Conservation (phyloP, 306 rosid genomes). For the Prunus salicina region DNA sequence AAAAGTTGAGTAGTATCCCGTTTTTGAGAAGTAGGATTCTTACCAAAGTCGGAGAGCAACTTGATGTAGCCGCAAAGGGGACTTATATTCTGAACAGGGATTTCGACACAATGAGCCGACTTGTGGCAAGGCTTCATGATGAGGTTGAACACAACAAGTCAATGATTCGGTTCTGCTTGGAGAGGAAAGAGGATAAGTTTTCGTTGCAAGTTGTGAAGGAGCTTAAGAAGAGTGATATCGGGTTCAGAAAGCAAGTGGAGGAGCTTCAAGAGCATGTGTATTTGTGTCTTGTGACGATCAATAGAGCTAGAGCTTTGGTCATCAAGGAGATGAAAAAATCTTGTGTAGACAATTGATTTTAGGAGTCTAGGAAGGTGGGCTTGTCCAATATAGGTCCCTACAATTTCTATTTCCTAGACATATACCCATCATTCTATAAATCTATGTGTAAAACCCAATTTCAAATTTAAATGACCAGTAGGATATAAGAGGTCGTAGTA, state of each 20-base stretch:
- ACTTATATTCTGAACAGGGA: slow-evolving; percentile 51
- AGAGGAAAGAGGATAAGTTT: slow-evolving; percentile 36
- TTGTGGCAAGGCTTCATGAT: slow-evolving; percentile 41
- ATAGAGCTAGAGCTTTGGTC: slow-evolving; percentile 46
- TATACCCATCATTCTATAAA: too few species aligned
- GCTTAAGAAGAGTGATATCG: slow-evolving; percentile 37
- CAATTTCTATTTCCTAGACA: too few species aligned
- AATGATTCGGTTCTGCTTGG: slow-evolving; percentile 46
- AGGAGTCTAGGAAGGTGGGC: background rate
- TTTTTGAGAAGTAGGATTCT: slow-evolving; percentile 25
- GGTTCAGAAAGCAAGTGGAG: slow-evolving; percentile 50
- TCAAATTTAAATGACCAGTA: too few species aligned
- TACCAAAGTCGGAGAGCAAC: slow-evolving; percentile 34
- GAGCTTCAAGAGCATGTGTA: slow-evolving; percentile 61
- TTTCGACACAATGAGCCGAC: slow-evolving; percentile 56
- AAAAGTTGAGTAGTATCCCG: slow-evolving; percentile 7
- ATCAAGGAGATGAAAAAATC: slow-evolving; percentile 36
- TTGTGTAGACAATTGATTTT: background rate
- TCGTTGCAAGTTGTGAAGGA: slow-evolving; percentile 46
- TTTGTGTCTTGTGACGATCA: slow-evolving; percentile 52
- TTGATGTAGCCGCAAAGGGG: slow-evolving; percentile 59
- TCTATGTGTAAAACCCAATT: too few species aligned
- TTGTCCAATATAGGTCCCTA: too few species aligned
- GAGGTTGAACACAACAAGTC: slow-evolving; percentile 44
- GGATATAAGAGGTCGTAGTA: too few species aligned